Percentiles rank a stretch among this genome's conserved stretches.
Conservation (phyloP, 176 grass and related monocot genomes). For the Musa acuminata region DNA sequence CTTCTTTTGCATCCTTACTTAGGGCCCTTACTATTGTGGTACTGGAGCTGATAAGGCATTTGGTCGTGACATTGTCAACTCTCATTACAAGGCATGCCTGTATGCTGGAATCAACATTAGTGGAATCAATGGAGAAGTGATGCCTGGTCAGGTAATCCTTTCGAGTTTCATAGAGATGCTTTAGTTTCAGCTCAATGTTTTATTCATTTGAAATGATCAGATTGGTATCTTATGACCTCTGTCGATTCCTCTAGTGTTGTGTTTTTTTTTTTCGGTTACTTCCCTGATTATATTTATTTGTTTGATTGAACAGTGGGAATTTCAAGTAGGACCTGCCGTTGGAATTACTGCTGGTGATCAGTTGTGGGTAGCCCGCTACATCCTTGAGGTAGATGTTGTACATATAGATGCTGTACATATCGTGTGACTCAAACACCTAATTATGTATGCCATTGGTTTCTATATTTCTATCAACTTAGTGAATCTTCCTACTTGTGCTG, state of each 20-base stretch:
- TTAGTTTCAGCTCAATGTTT: background rate
- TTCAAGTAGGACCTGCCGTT: slow-evolving; percentile 7
- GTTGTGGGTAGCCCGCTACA: slow-evolving; percentile 7
- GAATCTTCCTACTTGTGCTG: background rate
- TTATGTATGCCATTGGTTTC: too few species aligned
- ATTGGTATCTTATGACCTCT: too few species aligned
- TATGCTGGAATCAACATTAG: slow-evolving; percentile 11
- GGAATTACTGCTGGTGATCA: slow-evolving; percentile 9
- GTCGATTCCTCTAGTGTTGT: background rate
- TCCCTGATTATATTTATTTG: background rate
- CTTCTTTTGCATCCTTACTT: background rate
- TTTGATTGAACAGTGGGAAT: slow-evolving; percentile 2
- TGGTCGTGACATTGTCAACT: slow-evolving; percentile 3
- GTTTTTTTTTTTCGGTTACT: background rate
- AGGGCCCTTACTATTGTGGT: slow-evolving; percentile 12
- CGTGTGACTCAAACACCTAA: too few species aligned
- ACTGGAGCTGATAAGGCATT: slow-evolving; percentile 8
- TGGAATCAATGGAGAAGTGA: slow-evolving; percentile 17
- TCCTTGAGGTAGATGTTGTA: slow-evolving; percentile 7
- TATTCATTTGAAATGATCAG: too few species aligned
- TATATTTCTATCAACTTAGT: too few species aligned
- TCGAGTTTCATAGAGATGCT: background rate
- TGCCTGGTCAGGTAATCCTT: slow-evolving; percentile 5
- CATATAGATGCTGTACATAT: background rate
- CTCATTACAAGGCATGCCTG: slow-evolving; percentile 14